Evolutionary conservation across 2,329 filamentous ascomycete species (phyloP), one percentile per base, ranked within the genome.

Genomic region (Aspergillus fischeri): DNA sequence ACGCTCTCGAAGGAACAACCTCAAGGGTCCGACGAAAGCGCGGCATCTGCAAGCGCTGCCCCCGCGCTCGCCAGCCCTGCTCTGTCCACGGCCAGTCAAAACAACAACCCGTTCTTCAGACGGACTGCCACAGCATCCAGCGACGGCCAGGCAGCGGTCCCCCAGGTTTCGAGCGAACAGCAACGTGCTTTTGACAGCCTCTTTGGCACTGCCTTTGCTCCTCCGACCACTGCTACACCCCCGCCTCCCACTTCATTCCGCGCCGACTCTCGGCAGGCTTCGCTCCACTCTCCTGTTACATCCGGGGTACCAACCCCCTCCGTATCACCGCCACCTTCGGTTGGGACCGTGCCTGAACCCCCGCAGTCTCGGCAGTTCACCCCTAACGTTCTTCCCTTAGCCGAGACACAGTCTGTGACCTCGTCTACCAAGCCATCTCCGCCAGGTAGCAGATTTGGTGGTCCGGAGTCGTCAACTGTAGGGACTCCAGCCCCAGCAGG

Each of bases 71-170:
- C 81, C 55, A 95, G 90, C 73, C 91, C 92, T 60, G 77, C 82
- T 48, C 71, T 77, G 24, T 84, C 82, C 17, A 78, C 76, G 27
- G 80, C 86, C 48, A 93, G 88, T 71, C 80, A 78, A 63, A 90
- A 83, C 65, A 97, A 92, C 68, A 99, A 99, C 71, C 94, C 94
- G 0, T 99, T 99, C 80, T 97, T 97, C 79, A 87, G 91, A 68
- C 82, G 81, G 57, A 77, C 80, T 6, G 75, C 79, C n/a, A 78
- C 77, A 10, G 77, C 63, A 27, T 69, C 75, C 7, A 74, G 78
- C 41, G 81, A 83, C 24, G 59, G 58, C 7, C 79, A 77, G 41
- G 77, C 80, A 45, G 76, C 80, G 66, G 78, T 81, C 20, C 78
- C 81, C 10, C 71, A 67, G 50, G 60, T 67, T 7, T 59, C 70